Conservation (phyloP, 306 rosid species). For the Erythrophleum fordii region DNA sequence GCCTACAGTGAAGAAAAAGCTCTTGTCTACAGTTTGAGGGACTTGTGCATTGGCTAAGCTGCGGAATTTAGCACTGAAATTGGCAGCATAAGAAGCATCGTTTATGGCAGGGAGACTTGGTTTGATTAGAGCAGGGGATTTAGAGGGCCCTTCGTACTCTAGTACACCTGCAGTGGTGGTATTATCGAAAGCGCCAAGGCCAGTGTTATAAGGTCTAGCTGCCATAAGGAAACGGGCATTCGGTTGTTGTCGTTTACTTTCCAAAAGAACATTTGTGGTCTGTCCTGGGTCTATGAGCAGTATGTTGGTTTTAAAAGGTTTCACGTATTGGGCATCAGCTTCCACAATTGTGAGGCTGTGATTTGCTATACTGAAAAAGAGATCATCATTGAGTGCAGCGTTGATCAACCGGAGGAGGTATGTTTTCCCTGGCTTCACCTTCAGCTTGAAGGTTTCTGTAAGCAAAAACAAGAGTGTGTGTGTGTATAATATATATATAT, state of each 20-base stretch:
- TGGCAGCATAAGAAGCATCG: slow-evolving; percentile 33
- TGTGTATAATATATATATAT: too few species aligned
- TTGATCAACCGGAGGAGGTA: slow-evolving; percentile 40
- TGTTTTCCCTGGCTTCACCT: slow-evolving; percentile 40
- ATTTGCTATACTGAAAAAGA: slow-evolving; percentile 40
- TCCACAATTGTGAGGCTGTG: slow-evolving; percentile 38
- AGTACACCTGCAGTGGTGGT: slow-evolving; percentile 38
- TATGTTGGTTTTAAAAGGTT: slow-evolving; percentile 34
- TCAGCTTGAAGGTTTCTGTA: slow-evolving; percentile 40
- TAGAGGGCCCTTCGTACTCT: background rate
- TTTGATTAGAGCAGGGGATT: slow-evolving; percentile 13
- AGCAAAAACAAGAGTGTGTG: background rate
- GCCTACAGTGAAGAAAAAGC: slow-evolving; percentile 43
- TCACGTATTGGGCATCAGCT: slow-evolving; percentile 40
- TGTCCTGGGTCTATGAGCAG: slow-evolving; percentile 39
- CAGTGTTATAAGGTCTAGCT: slow-evolving; percentile 41
- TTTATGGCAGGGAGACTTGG: slow-evolving; percentile 43
- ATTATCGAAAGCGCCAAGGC: slow-evolving; percentile 32
- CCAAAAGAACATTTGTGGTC: slow-evolving; percentile 40
- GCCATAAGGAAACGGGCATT: slow-evolving; percentile 37
- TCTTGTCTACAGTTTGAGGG: slow-evolving; percentile 38
- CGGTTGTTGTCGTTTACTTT: slow-evolving; percentile 24
- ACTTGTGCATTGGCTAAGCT: slow-evolving; percentile 35
- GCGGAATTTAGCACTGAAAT: slow-evolving; percentile 40
- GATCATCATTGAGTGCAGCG: slow-evolving; percentile 45